Evolutionary conservation across 2,329 filamentous ascomycete genomes (phyloP), one percentile per base, ranked within the genome.

Genomic region (Xylaria polymorpha): DNA sequence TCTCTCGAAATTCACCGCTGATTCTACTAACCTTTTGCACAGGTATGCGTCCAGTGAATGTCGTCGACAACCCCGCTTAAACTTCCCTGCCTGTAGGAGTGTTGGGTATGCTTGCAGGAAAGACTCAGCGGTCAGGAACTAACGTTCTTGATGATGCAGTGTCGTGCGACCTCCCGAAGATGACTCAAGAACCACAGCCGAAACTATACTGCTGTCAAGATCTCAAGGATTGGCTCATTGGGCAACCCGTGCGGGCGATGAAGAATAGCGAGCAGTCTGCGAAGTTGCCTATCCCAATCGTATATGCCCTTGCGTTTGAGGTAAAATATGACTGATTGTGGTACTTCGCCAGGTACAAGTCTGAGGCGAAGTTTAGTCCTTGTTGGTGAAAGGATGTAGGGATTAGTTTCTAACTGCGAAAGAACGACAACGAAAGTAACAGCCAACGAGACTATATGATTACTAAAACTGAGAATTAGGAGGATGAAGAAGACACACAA

Each of bases 21-120:
- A 71, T 75, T 74, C 71, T 74, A 43, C 67, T 69, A 65, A 71
- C 57, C 63, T 68, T 72, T 63, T 74, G 71, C 68, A 64, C 70
- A 60, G 69, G 61, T 61, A 67, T 70, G 71, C 53, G 70, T 57
- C 68, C 58, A 72, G 70, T 67, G 64, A 59, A 73, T 71, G 68
- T 66, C 64, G 73, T 77, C 69, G 72, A 72, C 60, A 53, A 71
- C 71, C 74, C 75, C 73, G 74, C 74, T 72, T 68, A 64, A 64
- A 53, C 59, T 55, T 67, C 44, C 39, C 61, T 73, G 43, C 67
- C 43, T 61, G 50, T 62, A 70, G 64, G 65, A 64, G 53, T 74
- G 71, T 78, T 78, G 74, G 76, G 76, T 77, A 77, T 63, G 61
- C 72, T 73, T 78, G 76, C 77, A 77, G 76, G 51, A 69, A 48